Base-by-base conservation (phyloP, 2,329 filamentous ascomycete species). In the Albophoma yamanashiensis region DNA sequence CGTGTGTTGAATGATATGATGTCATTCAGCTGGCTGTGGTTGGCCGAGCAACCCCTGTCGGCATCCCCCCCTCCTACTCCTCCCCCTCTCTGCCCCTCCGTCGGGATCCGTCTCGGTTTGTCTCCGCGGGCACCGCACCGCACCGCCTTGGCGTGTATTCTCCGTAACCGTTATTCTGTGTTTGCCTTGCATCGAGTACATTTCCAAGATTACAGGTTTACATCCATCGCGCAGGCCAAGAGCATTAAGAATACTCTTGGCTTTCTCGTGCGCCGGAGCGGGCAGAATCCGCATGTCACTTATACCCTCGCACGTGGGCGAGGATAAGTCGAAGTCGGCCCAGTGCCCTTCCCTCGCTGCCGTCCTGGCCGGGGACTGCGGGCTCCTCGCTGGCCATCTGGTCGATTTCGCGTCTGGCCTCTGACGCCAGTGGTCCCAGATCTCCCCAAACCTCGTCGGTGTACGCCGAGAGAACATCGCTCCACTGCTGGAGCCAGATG, bases 381-480 rank as follows among this genome's bases (percentile, higher is more conserved):
- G 69, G 65, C 58, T 73, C 68, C 17, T 39, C 56, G 11, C 60
- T 57, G 38, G 61, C 57, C 31, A 78, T 69, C 34, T 75, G 69
- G 56, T 80, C 73, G 25, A 89, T 70, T 68, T 89, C 86, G 55
- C 72, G 71, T 60, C 74, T 75, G 4, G 86, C 87, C 62, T 82
- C 78, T 57, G 77, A 73, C 12, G 85, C 79, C 40, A 88, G 73
- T 4, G 80, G 77, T 38, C 78, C 72, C 25, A 89, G 70, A 60
- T 83, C 84, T 25, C 87, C 87, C 87, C 87, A 89, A 31, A 89
- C 86, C 59, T 88, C 82, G 67, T 89, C 84, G 0, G 79, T 79
- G 64, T 88, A 87, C 40, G 76, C 73, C 2, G 75, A 78, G 31
- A 87, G 73, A 9, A 86, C 82, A 50, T 76, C 75, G 40, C 77